A percentile compares a stretch with the other conserved stretches of the same genome.
Conservation (phyloP, 257 asterid species). For the Apocynum venetum region DNA sequence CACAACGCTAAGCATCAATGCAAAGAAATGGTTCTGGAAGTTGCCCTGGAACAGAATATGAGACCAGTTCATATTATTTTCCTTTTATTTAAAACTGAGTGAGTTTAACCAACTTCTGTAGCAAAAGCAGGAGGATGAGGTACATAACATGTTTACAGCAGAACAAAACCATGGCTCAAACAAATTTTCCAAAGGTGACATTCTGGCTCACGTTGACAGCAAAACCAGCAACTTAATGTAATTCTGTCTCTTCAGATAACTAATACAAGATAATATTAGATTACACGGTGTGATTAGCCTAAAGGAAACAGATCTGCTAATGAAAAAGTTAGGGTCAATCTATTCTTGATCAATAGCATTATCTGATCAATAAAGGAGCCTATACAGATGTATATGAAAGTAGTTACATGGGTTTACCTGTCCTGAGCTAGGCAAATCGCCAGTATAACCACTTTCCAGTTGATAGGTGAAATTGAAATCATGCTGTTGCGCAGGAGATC, state of each 20-base stretch:
- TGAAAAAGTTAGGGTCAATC: neutral
- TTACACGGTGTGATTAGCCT: neutral
- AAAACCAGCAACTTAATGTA: neutral
- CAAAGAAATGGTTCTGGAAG: neutral
- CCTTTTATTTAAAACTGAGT: neutral
- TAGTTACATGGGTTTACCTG: slow-evolving; percentile 43
- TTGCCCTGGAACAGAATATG: neutral
- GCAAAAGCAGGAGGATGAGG: neutral
- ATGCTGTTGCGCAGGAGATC: slow-evolving; percentile 93
- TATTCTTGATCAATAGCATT: neutral
- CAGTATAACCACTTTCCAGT: slow-evolving; percentile 71
- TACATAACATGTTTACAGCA: neutral
- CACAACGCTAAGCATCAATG: neutral
- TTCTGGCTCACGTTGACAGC: neutral
- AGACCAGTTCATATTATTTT: neutral
- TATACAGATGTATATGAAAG: neutral
- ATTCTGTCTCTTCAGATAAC: neutral
- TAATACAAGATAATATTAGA: neutral
- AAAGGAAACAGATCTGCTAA: neutral
- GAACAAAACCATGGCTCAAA: neutral
- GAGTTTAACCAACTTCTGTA: neutral
- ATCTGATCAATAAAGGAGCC: slow-evolving; percentile 9
- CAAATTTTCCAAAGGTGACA: neutral
- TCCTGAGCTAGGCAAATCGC: slow-evolving; percentile 93
- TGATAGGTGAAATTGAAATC: slow-evolving; percentile 94